Percentiles rank a stretch among this genome's conserved stretches.
These are phyloP conservation scores for Climacium dendroides DNA, from an alignment of 225 moss, liverwort and hornwort genomes.

Conservation along the genomic window DNA sequence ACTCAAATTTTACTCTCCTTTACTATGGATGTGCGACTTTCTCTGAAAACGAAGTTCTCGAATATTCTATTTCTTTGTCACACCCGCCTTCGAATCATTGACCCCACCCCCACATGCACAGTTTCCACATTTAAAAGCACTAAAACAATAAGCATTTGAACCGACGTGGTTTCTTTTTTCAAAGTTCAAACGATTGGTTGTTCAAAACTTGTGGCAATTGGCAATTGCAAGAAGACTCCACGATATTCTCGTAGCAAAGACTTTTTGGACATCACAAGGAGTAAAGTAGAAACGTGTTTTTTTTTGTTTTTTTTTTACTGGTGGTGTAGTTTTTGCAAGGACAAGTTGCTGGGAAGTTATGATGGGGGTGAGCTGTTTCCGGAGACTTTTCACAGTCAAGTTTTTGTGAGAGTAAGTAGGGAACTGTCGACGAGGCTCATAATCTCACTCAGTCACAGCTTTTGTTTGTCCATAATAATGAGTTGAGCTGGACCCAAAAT, in stretches of 20 bases:
- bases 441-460: background rate
- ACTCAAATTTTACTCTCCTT: background rate
- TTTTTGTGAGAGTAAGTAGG: background rate
- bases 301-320: background rate
- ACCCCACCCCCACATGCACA: background rate
- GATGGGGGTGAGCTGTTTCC: background rate
- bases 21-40: background rate
- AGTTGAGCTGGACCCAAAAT: background rate
- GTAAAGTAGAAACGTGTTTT: background rate
- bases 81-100: background rate
- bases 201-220: background rate
- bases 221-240: background rate
- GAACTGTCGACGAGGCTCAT: background rate
- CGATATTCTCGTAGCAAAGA: background rate
- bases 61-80: background rate
- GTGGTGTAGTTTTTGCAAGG: background rate
- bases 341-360: background rate
- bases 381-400: background rate
- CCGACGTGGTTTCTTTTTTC: background rate
- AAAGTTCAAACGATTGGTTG: too few relatives aligned
- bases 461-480: background rate
- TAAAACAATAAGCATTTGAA: background rate
- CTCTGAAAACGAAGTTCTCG: background rate
- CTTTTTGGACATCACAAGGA: background rate
- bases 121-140: background rate